These are phyloP conservation scores for Dendrobium officinale DNA, from an alignment of 106 monocot species.

Conservation along the genomic window DNA sequence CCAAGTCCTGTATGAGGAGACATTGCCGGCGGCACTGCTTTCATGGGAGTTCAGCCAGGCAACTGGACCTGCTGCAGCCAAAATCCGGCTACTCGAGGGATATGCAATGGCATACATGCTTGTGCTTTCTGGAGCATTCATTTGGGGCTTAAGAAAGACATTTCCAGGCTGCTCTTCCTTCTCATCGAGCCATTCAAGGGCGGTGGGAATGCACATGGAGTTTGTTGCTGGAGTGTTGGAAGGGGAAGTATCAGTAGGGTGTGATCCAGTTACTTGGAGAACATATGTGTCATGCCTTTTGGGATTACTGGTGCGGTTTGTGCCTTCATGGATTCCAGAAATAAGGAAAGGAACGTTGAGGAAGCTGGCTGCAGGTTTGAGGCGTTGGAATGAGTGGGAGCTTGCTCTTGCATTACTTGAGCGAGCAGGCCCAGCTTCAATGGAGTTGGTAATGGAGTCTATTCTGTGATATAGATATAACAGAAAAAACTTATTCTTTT, in stretches of 20 bases:
- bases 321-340: conserved; percentile 56
- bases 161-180: conserved; percentile 11
- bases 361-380: conserved; percentile 51
- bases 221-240: conserved; percentile 53
- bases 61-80: neutral
- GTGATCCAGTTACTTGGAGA: conserved; percentile 61
- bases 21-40: conserved; percentile 58
- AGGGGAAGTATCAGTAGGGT: conserved; percentile 57
- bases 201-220: conserved; percentile 51
- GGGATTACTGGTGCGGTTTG: conserved; percentile 50
- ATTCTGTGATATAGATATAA: conserved; percentile 8
- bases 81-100: conserved; percentile 41
- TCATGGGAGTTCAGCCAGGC: conserved; percentile 12
- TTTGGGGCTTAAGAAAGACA: conserved; percentile 55
- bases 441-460: conserved; percentile 43
- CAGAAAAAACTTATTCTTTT: no score
- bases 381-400: conserved; percentile 67
- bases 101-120: conserved; percentile 74
- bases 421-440: conserved; percentile 43
- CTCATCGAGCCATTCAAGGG: conserved; percentile 20
- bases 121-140: conserved; percentile 41
- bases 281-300: conserved; percentile 66
- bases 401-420: conserved; percentile 68
- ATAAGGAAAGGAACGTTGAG: conserved; percentile 48
- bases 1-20: conserved; percentile 75